Evolutionary conservation across 176 grass and related monocot species (phyloP), one percentile per base, ranked within the genome.

Genomic region (Eremochloa ophiuroides): DNA sequence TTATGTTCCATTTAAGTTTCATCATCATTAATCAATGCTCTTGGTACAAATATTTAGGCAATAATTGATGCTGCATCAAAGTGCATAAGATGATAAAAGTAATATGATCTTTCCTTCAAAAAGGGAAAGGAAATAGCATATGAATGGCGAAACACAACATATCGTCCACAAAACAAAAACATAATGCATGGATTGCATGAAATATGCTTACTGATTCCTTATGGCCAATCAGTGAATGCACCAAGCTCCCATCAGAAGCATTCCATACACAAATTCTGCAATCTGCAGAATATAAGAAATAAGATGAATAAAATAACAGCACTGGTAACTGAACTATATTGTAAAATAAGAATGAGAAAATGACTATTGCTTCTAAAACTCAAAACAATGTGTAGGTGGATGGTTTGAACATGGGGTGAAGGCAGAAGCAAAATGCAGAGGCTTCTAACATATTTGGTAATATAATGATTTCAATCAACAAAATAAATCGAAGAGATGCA

Each of bases 231-330:
- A 98, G 83, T 74, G 95, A 98, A 95, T 98, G 95, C 30, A 98
- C 92, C 72, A 98, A 82, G 81, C 92, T 93, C 60, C 95, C 95
- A 93, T 98, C 95, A 91, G 92, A 98, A 84, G 95, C 92, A 93
- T 98, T 98, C 95, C 95, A 98, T 64, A 98, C 95, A 93, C 95
- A 98, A 82, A 98, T 98, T 91, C 95, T 95, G 88, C 95, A 98
- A 91, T 98, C 95, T 98, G 81, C 48, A 62, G 10, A 83, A 84
- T 28, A 81, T 58, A 80, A 46, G 17, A 80, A 30, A 84, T 75
- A 59, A 87, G n/a, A 46, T 64, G 70, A 61, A 69, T 73, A 39
- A 66, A 29, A 82, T 71, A 39, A 64, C 3, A 28, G 67, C 10
- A 72, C 18, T 62, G 23, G 61, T 46, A 79, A 38, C 77, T 58